Percentiles rank a stretch among this genome's conserved stretches.
Conservation (phyloP, 2,329 filamentous ascomycete genomes). For the Nigrograna mackinnonii region DNA sequence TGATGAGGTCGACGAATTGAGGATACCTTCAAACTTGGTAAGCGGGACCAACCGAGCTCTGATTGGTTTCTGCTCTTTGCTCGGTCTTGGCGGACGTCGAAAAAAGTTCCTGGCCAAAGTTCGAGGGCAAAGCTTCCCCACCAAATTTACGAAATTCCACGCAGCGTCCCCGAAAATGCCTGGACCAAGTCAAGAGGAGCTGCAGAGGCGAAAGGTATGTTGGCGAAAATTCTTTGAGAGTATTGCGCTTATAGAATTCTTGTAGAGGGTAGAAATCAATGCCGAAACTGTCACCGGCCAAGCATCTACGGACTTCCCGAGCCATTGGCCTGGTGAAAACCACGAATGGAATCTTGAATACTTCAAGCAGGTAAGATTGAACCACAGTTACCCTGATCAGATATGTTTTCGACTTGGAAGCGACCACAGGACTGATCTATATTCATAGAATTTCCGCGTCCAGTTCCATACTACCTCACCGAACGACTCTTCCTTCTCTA, state of each 20-base stretch:
- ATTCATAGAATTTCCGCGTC: conserved; percentile 67
- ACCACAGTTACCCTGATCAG: not conserved
- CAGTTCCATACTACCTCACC: conserved; percentile 82
- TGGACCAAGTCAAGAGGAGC: conserved; percentile 52
- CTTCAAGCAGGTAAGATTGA: conserved; percentile 67
- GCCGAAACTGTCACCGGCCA: conserved; percentile 89
- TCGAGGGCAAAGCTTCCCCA: too few relatives aligned
- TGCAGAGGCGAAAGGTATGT: conserved; percentile 64
- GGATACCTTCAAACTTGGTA: too few relatives aligned
- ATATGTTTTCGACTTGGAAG: too few relatives aligned
- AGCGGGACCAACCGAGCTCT: conserved; percentile 27
- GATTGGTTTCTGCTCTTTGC: conserved; percentile 25
- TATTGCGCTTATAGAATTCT: conserved; percentile 12
- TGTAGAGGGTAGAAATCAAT: conserved; percentile 82
- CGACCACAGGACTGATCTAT: too few relatives aligned
- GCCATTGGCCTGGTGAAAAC: conserved; percentile 88
- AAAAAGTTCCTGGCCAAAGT: conserved; percentile 21
- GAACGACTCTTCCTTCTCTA: conserved; percentile 82
- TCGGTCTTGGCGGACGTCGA: not conserved
- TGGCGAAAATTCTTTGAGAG: conserved; percentile 12
- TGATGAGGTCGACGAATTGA: conserved; percentile 32
- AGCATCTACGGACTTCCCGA: conserved; percentile 87
- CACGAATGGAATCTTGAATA: conserved; percentile 75
- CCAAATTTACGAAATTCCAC: conserved; percentile 7
- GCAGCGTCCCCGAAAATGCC: conserved; percentile 44